Evolutionary conservation across 2,329 filamentous ascomycete species (phyloP).

Genomic region (Verticillium nubilum): DNA sequence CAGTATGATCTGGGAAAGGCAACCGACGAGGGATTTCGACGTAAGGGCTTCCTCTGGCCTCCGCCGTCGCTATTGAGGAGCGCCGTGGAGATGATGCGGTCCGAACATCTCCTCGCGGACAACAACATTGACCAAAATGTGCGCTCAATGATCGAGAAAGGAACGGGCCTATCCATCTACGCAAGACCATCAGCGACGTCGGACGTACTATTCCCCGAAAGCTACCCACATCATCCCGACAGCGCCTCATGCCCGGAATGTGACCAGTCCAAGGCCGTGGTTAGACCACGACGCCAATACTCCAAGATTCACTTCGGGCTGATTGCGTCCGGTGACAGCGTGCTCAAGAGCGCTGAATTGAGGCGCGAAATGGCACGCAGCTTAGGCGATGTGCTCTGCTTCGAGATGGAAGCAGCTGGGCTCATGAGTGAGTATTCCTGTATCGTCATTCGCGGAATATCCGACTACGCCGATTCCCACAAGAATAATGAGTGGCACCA

Average conservation of each 20-base stretch:
- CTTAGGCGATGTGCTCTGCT: slow-evolving; percentile 7
- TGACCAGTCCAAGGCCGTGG: slow-evolving; percentile 4
- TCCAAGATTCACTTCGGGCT: slow-evolving; percentile 12
- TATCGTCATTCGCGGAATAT: too few species aligned
- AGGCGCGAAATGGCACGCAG: neutral
- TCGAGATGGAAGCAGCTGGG: slow-evolving; percentile 19
- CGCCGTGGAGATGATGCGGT: slow-evolving; percentile 7
- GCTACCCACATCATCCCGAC: slow-evolving; percentile 6
- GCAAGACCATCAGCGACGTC: neutral
- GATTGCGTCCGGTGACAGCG: slow-evolving; percentile 12
- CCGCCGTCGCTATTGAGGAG: slow-evolving; percentile 10
- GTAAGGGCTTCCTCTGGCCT: slow-evolving; percentile 12
- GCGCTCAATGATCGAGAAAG: neutral
- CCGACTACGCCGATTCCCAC: too few species aligned
- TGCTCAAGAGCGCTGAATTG: slow-evolving; percentile 3
- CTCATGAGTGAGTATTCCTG: too few species aligned
- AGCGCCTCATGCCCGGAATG: slow-evolving; percentile 6
- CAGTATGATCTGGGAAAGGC: slow-evolving; percentile 4
- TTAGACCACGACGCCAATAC: neutral
- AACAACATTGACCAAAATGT: neutral
- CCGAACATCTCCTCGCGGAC: neutral
- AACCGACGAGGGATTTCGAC: neutral
- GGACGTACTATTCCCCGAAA: neutral
- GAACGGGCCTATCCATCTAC: neutral
- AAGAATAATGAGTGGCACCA: too few species aligned